Evolutionary conservation across 1,284 basidiomycete species (phyloP).

Genomic region (Crepidotus sp.): DNA sequence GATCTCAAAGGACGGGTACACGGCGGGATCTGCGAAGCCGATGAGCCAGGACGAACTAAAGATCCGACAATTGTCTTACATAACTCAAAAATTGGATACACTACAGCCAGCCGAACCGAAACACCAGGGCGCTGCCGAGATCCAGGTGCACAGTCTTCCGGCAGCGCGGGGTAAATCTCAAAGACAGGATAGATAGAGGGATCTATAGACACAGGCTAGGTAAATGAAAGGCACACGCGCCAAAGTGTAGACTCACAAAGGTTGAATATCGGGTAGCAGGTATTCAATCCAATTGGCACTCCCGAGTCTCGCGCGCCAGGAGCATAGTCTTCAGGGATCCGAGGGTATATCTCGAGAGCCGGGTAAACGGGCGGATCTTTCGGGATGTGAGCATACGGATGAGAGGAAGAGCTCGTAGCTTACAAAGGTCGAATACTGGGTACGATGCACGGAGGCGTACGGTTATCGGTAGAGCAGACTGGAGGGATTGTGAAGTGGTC

Average conservation of each 20-base stretch:
- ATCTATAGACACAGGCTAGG: constrained; percentile 6
- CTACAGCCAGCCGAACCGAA: neutral
- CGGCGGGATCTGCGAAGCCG: constrained; percentile 21
- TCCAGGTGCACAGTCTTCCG: neutral
- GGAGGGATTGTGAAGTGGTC: neutral
- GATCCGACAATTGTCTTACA: neutral
- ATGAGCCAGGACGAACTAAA: neutral
- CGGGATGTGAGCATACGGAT: neutral
- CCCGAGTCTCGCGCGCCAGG: neutral
- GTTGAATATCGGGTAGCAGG: constrained; percentile 14
- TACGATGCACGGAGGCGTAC: constrained; percentile 5
- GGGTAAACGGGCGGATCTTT: constrained; percentile 14
- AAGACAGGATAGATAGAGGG: constrained; percentile 20
- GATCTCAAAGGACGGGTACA: constrained; percentile 21
- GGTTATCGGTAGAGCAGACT: neutral
- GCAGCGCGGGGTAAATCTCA: constrained; percentile 18
- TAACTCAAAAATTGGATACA: neutral
- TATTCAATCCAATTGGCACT: neutral
- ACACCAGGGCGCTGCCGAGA: neutral
- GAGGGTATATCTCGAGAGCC: constrained; percentile 9
- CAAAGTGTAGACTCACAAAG: constrained; percentile 3
- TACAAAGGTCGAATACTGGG: constrained; percentile 9
- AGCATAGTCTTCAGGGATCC: neutral
- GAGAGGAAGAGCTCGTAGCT: neutral
- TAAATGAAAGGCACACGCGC: neutral